phyloP scores from a whole-genome alignment of 768 basidiomycete genomes.

The Psilocybe sp. region DNA sequence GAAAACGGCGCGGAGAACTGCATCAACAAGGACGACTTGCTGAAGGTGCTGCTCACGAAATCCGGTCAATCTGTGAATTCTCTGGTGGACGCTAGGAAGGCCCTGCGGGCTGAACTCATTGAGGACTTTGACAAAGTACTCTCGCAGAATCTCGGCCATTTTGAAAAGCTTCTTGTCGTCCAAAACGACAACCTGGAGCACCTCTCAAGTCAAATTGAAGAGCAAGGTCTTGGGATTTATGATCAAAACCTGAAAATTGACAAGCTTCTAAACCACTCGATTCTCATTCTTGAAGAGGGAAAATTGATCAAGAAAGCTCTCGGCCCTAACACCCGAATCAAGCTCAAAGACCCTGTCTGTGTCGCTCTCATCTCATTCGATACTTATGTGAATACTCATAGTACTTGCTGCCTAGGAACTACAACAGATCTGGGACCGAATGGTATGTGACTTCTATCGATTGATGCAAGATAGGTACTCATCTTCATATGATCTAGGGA shows the following conservation, averaged over 20 bases:
- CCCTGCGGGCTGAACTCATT: not conserved
- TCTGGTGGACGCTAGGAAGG: not conserved
- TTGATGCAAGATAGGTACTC: too few species aligned
- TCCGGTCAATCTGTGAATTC: constrained; percentile 10
- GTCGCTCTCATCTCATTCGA: too few species aligned
- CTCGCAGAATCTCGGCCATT: constrained; percentile 2
- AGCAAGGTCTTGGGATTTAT: constrained; percentile 3
- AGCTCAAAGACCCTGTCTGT: constrained; percentile 9
- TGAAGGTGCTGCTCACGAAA: constrained; percentile 23
- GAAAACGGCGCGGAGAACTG: constrained; percentile 28
- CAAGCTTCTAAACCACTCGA: constrained; percentile 4
- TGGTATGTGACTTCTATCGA: constrained; percentile 1
- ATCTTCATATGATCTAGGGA: not conserved
- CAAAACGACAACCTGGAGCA: constrained; percentile 10
- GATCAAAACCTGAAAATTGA: constrained; percentile 6
- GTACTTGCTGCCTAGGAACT: not conserved
- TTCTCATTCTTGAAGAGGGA: constrained; percentile 10
- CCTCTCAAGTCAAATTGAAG: constrained; percentile 3
- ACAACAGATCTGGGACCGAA: constrained; percentile 10
- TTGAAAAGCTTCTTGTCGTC: constrained; percentile 8
- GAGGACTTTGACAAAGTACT: constrained; percentile 7
- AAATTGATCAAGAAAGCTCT: constrained; percentile 8
- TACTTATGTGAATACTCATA: too few species aligned
- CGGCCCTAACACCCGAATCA: not conserved
- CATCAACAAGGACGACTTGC: constrained; percentile 25